phyloP scores from a whole-genome alignment of 352 stramenopile genomes.

The Globisporangium heterothallicum region DNA sequence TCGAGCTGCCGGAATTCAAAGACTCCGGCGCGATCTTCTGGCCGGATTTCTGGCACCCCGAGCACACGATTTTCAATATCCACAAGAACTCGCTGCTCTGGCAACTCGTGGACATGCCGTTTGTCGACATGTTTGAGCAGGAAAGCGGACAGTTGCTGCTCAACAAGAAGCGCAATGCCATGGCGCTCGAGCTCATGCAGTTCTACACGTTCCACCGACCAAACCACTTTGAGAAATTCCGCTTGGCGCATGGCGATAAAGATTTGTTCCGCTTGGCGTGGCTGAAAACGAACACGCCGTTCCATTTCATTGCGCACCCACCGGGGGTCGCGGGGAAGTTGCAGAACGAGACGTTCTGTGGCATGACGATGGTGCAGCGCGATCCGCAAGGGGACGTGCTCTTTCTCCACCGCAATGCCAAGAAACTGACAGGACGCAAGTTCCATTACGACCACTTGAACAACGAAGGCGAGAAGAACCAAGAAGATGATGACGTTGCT shows the following conservation, averaged over 20 bases:
- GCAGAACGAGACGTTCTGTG: constrained; percentile 48
- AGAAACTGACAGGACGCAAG: constrained; percentile 32
- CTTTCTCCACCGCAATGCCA: constrained; percentile 46
- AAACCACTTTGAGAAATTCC: constrained; percentile 52
- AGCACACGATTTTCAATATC: constrained; percentile 69
- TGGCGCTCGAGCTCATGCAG: constrained; percentile 46
- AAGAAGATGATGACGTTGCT: no score
- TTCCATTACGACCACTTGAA: no score
- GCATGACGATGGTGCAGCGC: constrained; percentile 74
- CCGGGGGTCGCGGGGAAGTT: constrained; percentile 34
- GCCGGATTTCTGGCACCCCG: constrained; percentile 74
- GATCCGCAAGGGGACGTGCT: constrained; percentile 34
- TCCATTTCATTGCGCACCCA: constrained; percentile 54
- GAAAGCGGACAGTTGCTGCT: constrained; percentile 75
- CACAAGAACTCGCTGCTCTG: constrained; percentile 55
- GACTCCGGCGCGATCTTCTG: constrained; percentile 55
- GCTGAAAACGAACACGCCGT: constrained; percentile 58
- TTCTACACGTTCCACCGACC: constrained; percentile 60
- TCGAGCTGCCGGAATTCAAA: constrained; percentile 37
- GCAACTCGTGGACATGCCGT: constrained; percentile 53
- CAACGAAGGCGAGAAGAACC: no score
- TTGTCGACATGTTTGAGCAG: constrained; percentile 80
- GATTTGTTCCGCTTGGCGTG: constrained; percentile 77
- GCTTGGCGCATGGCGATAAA: constrained; percentile 70
- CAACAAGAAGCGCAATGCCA: constrained; percentile 26